Percentiles rank a stretch among this genome's conserved stretches.
Evolutionary conservation across 495 filamentous ascomycete genomes (phyloP).

Genomic region (Neurospora sp.): DNA sequence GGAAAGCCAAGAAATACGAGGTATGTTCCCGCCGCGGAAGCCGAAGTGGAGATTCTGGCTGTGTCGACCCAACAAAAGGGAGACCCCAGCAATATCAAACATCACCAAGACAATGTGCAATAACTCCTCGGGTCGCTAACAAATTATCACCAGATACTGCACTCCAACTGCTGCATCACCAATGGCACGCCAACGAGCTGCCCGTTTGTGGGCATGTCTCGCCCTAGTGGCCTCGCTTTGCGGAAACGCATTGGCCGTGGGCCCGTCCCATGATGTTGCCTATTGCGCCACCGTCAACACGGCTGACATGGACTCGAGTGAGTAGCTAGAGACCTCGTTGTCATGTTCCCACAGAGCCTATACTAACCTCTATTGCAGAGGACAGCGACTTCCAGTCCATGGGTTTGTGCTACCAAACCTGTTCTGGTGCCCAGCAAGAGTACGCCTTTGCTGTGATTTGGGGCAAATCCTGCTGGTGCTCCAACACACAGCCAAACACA

Average conservation of each 20-base stretch:
- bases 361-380: constrained; percentile 17
- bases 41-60: neutral
- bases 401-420: constrained; percentile 32
- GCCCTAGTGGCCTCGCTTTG: constrained; percentile 8
- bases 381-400: constrained; percentile 34
- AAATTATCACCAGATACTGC: neutral
- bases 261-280: constrained; percentile 21
- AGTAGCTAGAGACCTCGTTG: neutral
- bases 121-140: neutral
- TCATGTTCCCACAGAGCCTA: neutral
- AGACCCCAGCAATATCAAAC: neutral
- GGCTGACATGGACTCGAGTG: constrained; percentile 7
- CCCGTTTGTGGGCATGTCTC: constrained; percentile 13
- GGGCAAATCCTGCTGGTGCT: constrained; percentile 33
- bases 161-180: neutral
- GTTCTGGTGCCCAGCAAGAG: constrained; percentile 8
- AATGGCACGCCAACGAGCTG: constrained; percentile 14
- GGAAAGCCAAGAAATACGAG: neutral
- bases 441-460: constrained; percentile 34
- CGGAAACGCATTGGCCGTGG: constrained; percentile 2
- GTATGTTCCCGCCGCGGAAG: neutral
- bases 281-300: constrained; percentile 36
- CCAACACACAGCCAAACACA: constrained; percentile 20
- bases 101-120: neutral
- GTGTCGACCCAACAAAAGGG: neutral